Evolutionary conservation across 1,284 basidiomycete species (phyloP).

Genomic region (Moniliella sp.): DNA sequence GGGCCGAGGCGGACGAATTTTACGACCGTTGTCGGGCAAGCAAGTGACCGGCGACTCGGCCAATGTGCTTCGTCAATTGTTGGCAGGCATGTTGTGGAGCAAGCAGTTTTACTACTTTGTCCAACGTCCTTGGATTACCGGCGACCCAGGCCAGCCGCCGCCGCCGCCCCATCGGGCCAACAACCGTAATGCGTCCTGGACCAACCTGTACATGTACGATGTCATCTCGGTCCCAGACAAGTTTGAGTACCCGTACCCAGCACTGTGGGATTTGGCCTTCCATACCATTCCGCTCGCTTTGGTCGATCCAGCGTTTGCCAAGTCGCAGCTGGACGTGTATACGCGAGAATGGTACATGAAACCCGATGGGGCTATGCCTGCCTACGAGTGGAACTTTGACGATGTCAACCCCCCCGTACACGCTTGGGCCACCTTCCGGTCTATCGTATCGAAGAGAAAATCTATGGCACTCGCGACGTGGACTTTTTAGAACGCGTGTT

Average conservation of each 20-base stretch:
- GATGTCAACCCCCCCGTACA: slow-evolving; percentile 94
- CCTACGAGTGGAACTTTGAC: slow-evolving; percentile 95
- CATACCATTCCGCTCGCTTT: slow-evolving; percentile 90
- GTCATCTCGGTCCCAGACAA: slow-evolving; percentile 97
- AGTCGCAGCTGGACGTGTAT: no score
- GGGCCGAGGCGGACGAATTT: slow-evolving; percentile 82
- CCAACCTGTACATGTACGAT: slow-evolving; percentile 78
- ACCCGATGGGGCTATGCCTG: slow-evolving; percentile 87
- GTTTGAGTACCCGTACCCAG: slow-evolving; percentile 50
- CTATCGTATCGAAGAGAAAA: slow-evolving; percentile 68
- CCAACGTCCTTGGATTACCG: slow-evolving; percentile 82
- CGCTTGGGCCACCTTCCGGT: slow-evolving; percentile 47
- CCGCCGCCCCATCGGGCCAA: slow-evolving; percentile 71
- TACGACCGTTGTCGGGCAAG: slow-evolving; percentile 48
- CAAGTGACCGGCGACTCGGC: slow-evolving; percentile 72
- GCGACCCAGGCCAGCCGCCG: slow-evolving; percentile 78
- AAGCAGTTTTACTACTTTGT: slow-evolving; percentile 92
- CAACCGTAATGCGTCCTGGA: slow-evolving; percentile 53
- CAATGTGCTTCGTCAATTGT: slow-evolving; percentile 84
- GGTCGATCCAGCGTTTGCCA: slow-evolving; percentile 79
- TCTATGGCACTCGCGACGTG: slow-evolving; percentile 71
- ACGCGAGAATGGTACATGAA: slow-evolving; percentile 96
- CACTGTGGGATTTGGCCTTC: slow-evolving; percentile 73
- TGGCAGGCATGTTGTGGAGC: slow-evolving; percentile 91
- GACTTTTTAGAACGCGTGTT: slow-evolving; percentile 88